Evolutionary conservation across 805 yeast genomes (phyloP).

Genomic region (Wickerhamiella brachini): DNA sequence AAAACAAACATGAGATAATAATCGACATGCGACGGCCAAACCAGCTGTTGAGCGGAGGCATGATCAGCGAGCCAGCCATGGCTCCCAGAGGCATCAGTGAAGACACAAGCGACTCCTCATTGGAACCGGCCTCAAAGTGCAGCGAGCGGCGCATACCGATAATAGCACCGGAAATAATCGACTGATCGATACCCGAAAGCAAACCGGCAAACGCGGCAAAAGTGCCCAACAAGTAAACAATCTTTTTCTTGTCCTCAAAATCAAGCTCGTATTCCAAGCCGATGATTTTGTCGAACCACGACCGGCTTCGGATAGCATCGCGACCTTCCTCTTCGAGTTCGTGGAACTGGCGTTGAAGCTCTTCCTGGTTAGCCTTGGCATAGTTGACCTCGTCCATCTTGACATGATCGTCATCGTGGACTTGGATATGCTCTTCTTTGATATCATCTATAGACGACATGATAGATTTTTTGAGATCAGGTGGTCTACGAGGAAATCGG

Average conservation of each 20-base stretch:
- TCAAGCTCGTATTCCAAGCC: neutral
- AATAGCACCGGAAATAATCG: constrained; percentile 50
- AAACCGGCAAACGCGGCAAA: constrained; percentile 54
- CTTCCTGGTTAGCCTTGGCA: neutral
- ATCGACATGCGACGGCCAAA: constrained; percentile 45
- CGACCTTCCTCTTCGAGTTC: neutral
- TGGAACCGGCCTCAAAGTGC: constrained; percentile 22
- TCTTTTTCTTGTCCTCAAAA: neutral
- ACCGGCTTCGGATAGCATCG: neutral
- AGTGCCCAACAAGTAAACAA: constrained; percentile 29
- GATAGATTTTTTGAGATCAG: neutral
- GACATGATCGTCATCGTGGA: neutral
- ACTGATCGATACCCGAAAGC: constrained; percentile 55
- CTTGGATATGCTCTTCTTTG: neutral
- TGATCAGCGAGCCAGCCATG: constrained; percentile 44
- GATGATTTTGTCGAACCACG: neutral
- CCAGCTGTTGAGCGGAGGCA: constrained; percentile 43
- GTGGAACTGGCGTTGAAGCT: neutral
- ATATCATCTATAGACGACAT: neutral
- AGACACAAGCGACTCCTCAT: constrained; percentile 39
- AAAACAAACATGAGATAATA: constrained; percentile 42
- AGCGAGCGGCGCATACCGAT: constrained; percentile 36
- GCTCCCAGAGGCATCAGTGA: constrained; percentile 61
- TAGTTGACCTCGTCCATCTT: neutral
- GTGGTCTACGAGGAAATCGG: too few relatives aligned